Evolutionary conservation across 306 rosid species (phyloP).

Genomic region (Corylus heterophylla): DNA sequence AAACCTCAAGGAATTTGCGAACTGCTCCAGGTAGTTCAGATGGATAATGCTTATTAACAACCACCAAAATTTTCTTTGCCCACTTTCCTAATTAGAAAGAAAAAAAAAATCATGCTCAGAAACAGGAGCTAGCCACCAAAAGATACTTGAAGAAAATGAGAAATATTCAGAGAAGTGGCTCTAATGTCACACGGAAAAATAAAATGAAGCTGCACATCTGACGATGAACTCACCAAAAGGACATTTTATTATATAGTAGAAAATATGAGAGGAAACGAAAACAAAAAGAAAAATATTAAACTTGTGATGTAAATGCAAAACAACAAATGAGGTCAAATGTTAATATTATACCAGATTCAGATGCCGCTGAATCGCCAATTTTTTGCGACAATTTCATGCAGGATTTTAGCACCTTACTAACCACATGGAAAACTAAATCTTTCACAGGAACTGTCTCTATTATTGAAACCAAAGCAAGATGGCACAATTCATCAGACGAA

Average conservation of each 20-base stretch:
- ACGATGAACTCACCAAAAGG: not conserved
- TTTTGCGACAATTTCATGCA: conserved; percentile 63
- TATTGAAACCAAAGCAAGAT: conserved; percentile 60
- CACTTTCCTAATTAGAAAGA: conserved; percentile 58
- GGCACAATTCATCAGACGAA: conserved; percentile 60
- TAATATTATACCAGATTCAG: conserved; percentile 48
- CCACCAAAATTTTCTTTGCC: conserved; percentile 62
- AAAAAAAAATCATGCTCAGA: conserved; percentile 29
- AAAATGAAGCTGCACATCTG: not conserved
- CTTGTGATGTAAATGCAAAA: not conserved
- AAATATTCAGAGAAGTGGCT: not conserved
- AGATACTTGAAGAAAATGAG: not conserved
- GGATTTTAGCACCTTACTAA: conserved; percentile 55
- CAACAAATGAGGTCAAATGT: not conserved
- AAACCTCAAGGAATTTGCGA: conserved; percentile 70
- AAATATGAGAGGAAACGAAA: not conserved
- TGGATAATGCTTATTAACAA: conserved; percentile 65
- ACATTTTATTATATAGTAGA: not conserved
- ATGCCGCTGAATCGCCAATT: conserved; percentile 39
- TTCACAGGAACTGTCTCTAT: conserved; percentile 61
- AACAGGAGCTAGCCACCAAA: conserved; percentile 15
- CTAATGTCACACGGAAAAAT: not conserved
- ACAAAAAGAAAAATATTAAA: conserved; percentile 16
- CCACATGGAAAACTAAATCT: conserved; percentile 52
- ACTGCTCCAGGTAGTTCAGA: conserved; percentile 74